Percentiles rank a stretch among this genome's conserved stretches.
Evolutionary conservation across 2,329 filamentous ascomycete genomes (phyloP).

Genomic region (Venturia asperata): DNA sequence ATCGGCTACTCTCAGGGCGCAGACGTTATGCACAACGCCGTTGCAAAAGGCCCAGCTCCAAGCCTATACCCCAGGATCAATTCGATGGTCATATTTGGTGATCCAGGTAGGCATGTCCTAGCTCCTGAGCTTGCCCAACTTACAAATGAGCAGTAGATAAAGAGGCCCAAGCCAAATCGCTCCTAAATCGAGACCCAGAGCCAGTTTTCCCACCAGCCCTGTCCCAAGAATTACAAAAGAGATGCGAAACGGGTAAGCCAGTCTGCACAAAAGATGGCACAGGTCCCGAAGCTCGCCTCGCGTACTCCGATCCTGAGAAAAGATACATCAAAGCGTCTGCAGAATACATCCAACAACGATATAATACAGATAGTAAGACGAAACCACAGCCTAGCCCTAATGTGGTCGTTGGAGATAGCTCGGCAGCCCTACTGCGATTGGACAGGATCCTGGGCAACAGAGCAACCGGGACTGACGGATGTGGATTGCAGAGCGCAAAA

Average conservation of each 20-base stretch:
- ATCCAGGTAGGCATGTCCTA: conserved; percentile 4
- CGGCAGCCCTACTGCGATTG: neutral
- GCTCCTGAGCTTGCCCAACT: neutral
- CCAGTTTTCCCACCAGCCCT: conserved; percentile 16
- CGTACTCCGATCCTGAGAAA: conserved; percentile 12
- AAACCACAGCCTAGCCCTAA: conserved; percentile 16
- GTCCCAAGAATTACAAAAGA: conserved; percentile 14
- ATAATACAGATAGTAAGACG: conserved; percentile 3
- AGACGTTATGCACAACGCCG: conserved; percentile 17
- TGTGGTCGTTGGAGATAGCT: conserved; percentile 7
- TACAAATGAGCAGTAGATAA: neutral
- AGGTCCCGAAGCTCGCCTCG: neutral
- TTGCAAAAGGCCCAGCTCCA: conserved; percentile 11
- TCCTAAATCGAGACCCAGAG: conserved; percentile 4
- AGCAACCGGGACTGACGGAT: neutral
- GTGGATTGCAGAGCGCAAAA: neutral
- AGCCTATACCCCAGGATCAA: conserved; percentile 16
- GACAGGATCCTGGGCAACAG: conserved; percentile 9
- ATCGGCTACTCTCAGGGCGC: conserved; percentile 17
- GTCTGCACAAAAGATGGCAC: conserved; percentile 16
- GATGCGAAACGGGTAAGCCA: conserved; percentile 10
- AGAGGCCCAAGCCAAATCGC: neutral
- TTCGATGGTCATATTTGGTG: conserved; percentile 18
- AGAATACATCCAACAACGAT: conserved; percentile 11
- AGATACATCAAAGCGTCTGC: neutral